phyloP scores from a whole-genome alignment of 345 rosid species.

The Dipteronia dyeriana region DNA sequence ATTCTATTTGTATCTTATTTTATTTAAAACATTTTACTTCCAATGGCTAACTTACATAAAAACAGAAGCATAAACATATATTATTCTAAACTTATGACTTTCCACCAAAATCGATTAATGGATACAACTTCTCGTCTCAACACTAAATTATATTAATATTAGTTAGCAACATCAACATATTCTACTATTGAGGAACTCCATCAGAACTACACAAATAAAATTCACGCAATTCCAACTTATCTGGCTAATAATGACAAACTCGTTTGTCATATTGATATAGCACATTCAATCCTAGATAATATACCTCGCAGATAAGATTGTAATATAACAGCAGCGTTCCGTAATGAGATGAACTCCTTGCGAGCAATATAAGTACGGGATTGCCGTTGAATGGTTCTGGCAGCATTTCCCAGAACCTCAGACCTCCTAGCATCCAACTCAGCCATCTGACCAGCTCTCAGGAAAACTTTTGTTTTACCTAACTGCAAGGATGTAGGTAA shows the following conservation, averaged over 20 bases:
- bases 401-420: conserved; percentile 93
- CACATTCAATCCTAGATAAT: conserved; percentile 20
- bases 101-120: not conserved
- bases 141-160: not conserved
- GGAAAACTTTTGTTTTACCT: conserved; percentile 86
- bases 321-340: conserved; percentile 64
- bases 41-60: not conserved
- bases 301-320: conserved; percentile 85
- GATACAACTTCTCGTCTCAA: not conserved
- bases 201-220: not conserved
- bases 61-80: not conserved
- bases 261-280: not conserved
- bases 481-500: conserved; percentile 52
- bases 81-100: not conserved
- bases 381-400: conserved; percentile 80
- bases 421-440: conserved; percentile 97
- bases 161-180: too few species aligned
- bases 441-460: conserved; percentile 99
- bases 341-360: conserved; percentile 65
- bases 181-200: not conserved
- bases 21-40: not conserved
- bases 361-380: conserved; percentile 73
- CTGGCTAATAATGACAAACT: not conserved
- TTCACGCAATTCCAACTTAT: not conserved
- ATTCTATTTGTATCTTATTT: not conserved